Evolutionary conservation across 768 basidiomycete genomes (phyloP).

Genomic region (Mycena maculata): DNA sequence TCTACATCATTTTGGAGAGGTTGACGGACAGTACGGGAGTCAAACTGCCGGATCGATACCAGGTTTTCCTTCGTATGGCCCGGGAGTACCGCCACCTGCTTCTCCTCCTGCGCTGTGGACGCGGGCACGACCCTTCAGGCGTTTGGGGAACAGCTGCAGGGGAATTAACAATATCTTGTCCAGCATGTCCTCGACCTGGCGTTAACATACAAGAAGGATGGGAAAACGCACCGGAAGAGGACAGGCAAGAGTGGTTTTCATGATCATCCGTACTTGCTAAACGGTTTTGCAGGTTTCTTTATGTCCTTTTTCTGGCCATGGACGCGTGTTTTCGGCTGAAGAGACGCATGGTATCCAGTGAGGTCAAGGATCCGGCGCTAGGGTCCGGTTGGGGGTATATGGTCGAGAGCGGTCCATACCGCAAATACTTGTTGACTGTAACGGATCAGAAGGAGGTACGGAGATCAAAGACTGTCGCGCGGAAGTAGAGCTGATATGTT

Average conservation of each 20-base stretch:
- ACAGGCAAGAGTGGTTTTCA: conserved; percentile 21
- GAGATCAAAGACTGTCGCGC: no score
- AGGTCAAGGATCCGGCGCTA: background rate
- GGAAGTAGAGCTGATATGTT: no score
- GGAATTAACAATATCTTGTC: conserved; percentile 44
- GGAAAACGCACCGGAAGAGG: conserved; percentile 31
- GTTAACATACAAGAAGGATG: conserved; percentile 44
- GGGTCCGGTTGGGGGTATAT: conserved; percentile 25
- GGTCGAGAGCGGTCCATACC: conserved; percentile 22
- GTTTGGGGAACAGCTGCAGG: conserved; percentile 38
- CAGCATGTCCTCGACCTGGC: conserved; percentile 48
- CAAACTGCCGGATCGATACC: conserved; percentile 24
- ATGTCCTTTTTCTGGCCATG: conserved; percentile 36
- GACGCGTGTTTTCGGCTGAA: conserved; percentile 9
- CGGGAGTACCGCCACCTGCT: conserved; percentile 40
- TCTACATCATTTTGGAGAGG: background rate
- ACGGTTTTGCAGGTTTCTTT: conserved; percentile 33
- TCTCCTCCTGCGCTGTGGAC: conserved; percentile 39
- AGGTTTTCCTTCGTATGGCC: conserved; percentile 16
- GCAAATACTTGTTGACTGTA: conserved; percentile 21
- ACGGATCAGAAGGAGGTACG: conserved; percentile 21
- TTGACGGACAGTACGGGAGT: conserved; percentile 12
- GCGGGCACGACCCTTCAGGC: conserved; percentile 41
- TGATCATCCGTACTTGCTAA: background rate
- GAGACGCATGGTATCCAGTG: background rate